Conservation (phyloP, 495 filamentous ascomycete genomes). For the Xylaria palmicola region DNA sequence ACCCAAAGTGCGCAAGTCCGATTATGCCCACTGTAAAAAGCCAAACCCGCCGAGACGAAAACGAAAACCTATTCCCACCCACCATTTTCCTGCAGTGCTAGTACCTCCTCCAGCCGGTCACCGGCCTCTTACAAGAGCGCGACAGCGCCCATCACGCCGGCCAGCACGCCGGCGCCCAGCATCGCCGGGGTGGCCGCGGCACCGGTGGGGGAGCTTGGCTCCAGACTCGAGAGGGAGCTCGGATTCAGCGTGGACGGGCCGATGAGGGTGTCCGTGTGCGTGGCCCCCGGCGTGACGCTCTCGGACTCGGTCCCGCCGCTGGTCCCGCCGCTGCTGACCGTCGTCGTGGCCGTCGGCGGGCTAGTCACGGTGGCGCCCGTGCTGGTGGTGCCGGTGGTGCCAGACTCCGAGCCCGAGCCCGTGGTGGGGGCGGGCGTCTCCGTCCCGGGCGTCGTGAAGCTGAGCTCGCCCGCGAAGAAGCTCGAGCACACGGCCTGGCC, state of each 20-base stretch:
- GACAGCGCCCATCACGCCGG: constrained; percentile 23
- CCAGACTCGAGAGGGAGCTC: constrained; percentile 10
- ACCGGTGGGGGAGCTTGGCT: constrained; percentile 7
- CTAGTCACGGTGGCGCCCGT: background rate
- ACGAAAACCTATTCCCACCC: too few species aligned
- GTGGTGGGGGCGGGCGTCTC: background rate
- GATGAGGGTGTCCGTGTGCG: constrained; percentile 12
- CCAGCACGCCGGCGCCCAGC: constrained; percentile 25
- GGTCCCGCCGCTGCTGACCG: background rate
- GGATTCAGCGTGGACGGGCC: background rate
- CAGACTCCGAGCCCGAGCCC: background rate
- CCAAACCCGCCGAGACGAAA: background rate
- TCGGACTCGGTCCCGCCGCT: background rate
- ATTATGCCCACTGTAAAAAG: background rate
- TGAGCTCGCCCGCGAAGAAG: constrained; percentile 22
- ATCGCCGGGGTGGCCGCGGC: constrained; percentile 23
- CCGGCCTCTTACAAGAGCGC: constrained; percentile 20
- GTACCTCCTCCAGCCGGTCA: background rate
- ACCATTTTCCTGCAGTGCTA: too few species aligned
- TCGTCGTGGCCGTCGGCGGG: background rate
- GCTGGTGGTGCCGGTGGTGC: background rate
- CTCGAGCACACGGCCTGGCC: constrained; percentile 27
- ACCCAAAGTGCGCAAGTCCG: too few species aligned
- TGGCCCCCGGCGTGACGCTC: background rate
- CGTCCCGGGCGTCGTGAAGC: background rate